Evolutionary conservation across 1,284 basidiomycete genomes (phyloP), one percentile per base, ranked within the genome.

Genomic region (Heimioporus retisporus): DNA sequence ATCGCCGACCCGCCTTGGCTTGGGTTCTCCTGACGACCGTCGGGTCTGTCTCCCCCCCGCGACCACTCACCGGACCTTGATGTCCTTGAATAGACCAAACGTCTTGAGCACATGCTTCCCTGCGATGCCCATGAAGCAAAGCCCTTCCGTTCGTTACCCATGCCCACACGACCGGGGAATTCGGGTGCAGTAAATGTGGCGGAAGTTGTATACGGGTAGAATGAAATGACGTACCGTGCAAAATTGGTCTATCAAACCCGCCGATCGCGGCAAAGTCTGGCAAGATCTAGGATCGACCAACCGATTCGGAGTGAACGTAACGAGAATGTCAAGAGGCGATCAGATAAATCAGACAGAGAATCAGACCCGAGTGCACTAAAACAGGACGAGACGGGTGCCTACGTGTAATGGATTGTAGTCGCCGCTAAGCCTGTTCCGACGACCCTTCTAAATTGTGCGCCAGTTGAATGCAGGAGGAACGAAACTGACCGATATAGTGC

Each of bases 261-360:
- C 97, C 98, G 58, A 98, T 91, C 28, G 92, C 90, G 15, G 98
- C 96, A 77, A 99, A 99, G 71, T 94, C 90, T 5, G 98, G 97
- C 68, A 94, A 91, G 71, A 99, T 96, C 93, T 95, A 72, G n/a
- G 55, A 51, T 40, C 19, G 54, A 55, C 0, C 23, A 5, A 61
- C 51, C 64, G 50, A 73, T 75, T 64, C 11, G 44, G 56, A 25
- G 44, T 51, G 58, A 35, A 28, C 13, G 18, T 28, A 46, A 3
- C 21, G 15, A n/a, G 21, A 25, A 55, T 14, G 35, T 18, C 58
- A 50, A 50, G 31, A n/a, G 18, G 35, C 6, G 16, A 60, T 56
- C 25, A 62, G 65, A 51, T 43, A 59, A 23, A 50, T 50, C 13
- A 46, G 28, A 43, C 25, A 48, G 54, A 7, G 19, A n/a, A 18